Base-by-base conservation (phyloP, 306 rosid species). In the Glycine soja region DNA sequence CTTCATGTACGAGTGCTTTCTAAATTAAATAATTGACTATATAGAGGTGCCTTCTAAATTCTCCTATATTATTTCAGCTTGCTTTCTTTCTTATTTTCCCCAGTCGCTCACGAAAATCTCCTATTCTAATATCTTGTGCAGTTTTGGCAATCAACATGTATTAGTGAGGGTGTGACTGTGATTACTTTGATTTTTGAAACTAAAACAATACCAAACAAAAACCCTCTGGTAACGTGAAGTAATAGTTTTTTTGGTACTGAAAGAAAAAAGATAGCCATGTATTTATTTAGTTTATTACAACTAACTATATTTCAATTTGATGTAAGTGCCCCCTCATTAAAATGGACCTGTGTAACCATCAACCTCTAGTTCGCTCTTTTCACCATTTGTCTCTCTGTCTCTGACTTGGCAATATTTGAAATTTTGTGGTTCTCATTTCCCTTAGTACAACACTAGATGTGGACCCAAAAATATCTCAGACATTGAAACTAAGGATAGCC, bases 381-480 rank as follows among this genome's bases (percentile, higher is more conserved):
- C 79, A 77, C 19, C 36, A 59, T 57, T 36, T 75, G 18, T n/a
- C 19, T 38, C 6, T 38, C 43, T 34, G 45, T 62, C 10, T 42
- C 12, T 4, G 0, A 19, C 24, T 19, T n/a, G n/a, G n/a, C n/a
- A n/a, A n/a, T n/a, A 1, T 69, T 62, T 63, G 63, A 77, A 69
- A 10, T 0, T 64, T 65, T 83, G 86, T 78, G 86, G 86, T 7
- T 64, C 65, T 54, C 65, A 78, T 24, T 8, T 34, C 10, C 50
- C 46, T 47, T n/a, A 13, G 2, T 40, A 75, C 40, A 69, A 52
- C 0, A 12, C 2, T 15, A 0, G 63, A 10, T 4, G 75, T 53
- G 86, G 80, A 63, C 76, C 79, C 65, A 53, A 45, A 81, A 54
- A 72, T 64, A 78, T 83, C 83, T 54, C 46, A 51, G 54, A 52